Evolutionary conservation across 371 early-diverging fungal genomes (phyloP), one percentile per base, ranked within the genome.

Genomic region (Actinomortierella wolfii): DNA sequence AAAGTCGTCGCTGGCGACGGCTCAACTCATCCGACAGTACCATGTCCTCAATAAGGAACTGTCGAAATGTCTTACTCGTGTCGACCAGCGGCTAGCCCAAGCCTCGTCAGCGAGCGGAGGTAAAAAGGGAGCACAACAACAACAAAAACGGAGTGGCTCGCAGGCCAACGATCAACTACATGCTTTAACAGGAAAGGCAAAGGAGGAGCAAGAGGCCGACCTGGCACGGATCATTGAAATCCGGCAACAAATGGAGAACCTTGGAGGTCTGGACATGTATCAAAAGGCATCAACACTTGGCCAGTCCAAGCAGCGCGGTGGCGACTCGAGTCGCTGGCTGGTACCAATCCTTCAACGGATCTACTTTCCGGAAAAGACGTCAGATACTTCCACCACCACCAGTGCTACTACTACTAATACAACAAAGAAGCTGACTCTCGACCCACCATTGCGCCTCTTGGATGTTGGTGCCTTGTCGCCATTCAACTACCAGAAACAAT

Each of bases 391-490:
- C 34, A 34, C 34, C 7, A 11, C 34, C 4, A 6, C 34, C 11
- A 6, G 7, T 34, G 4, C 34, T 34, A 6, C 34, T 34, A 34
- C 34, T 20, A 47, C 24, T 18, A 1, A 15, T 47, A 11, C 9
- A 47, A 2, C 47, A 8, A 18, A 48, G 23, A 48, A 23, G 23
- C 34, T 6, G 11, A 34, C n/a, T 0, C 53, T 51, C 0, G 64
- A 23, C 7, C 76, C 60, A 44, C 68, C 77, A 20, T 48, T 89
- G 28, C 76, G 79, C 9, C 76, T 96, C 18, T 78, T 96, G 34
- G 97, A 96, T 63, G 89, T 96, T n/a, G 97, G 97, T 0, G 94
- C 95, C 0, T 81, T 95, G 1, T 83, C 86, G 23, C 87, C 90
- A 0, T 78, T 83, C 48, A 94, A 93, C 61, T 94, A 96, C 54